Conservation (phyloP, 345 rosid species). For the Ailanthus altissimus region DNA sequence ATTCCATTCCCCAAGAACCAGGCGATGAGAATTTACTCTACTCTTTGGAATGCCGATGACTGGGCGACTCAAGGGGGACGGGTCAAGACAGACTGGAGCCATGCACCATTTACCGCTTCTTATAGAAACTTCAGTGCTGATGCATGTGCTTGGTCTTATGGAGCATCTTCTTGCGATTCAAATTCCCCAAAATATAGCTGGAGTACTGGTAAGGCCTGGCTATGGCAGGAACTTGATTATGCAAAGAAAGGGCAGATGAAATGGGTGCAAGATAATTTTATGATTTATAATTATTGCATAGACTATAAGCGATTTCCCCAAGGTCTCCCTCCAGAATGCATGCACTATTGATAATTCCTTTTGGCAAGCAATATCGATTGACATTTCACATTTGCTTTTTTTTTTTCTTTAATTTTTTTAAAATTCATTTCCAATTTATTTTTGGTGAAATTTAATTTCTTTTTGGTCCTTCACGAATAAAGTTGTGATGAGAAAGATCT, state of each 20-base stretch:
- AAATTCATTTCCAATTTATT: no score
- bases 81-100: constrained; percentile 56
- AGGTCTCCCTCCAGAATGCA: constrained; percentile 45
- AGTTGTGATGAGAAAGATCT: no score
- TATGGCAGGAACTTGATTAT: constrained; percentile 41
- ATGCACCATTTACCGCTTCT: constrained; percentile 51
- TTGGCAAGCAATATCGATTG: no score
- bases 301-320: constrained; percentile 49
- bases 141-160: constrained; percentile 36
- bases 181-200: constrained; percentile 9
- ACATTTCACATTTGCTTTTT: no score
- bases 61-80: constrained; percentile 74
- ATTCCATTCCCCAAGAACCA: constrained; percentile 56
- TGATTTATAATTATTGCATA: constrained; percentile 54
- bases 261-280: constrained; percentile 54
- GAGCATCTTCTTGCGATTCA: constrained; percentile 32
- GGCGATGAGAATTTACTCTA: constrained; percentile 62
- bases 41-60: constrained; percentile 66
- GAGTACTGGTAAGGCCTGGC: constrained; percentile 38
- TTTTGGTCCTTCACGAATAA: no score
- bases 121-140: constrained; percentile 38
- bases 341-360: constrained; percentile 23
- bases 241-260: constrained; percentile 36
- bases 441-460: no score
- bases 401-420: no score